These are phyloP conservation scores for Termitomyces sp. DNA, from an alignment of 768 basidiomycete species.

Conservation along the genomic window DNA sequence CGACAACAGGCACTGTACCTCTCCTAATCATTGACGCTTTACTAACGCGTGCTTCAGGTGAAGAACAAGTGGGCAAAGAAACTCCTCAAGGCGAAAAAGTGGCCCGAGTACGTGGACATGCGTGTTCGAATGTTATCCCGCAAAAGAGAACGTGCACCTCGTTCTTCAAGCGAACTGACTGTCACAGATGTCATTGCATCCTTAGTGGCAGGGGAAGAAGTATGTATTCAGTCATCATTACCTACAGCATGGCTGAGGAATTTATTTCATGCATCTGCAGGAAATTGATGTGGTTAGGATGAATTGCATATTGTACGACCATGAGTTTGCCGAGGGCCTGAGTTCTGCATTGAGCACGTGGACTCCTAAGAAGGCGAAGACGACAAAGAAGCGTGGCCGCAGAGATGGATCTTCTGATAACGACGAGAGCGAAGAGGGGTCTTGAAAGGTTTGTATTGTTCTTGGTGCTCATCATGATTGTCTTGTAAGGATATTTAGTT, in stretches of 20 bases:
- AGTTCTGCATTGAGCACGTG: background rate
- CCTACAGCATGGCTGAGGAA: too few relatives aligned
- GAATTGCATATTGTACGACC: slow-evolving; percentile 9
- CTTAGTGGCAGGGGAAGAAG: slow-evolving; percentile 13
- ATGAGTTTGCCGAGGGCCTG: slow-evolving; percentile 1
- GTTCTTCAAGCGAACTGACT: background rate
- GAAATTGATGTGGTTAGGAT: slow-evolving; percentile 9
- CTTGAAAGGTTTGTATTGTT: background rate
- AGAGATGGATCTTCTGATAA: background rate
- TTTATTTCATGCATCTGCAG: background rate
- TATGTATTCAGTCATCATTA: background rate
- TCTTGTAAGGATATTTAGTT: background rate
- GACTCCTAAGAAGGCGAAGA: background rate
- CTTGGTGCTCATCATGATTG: background rate
- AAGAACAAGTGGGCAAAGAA: slow-evolving; percentile 21
- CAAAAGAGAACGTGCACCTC: slow-evolving; percentile 6
- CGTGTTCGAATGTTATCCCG: slow-evolving; percentile 25
- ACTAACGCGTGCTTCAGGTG: slow-evolving; percentile 9
- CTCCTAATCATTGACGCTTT: background rate
- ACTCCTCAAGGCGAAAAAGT: slow-evolving; percentile 8
- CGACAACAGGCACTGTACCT: slow-evolving; percentile 7
- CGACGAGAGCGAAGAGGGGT: background rate
- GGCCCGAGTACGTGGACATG: slow-evolving; percentile 24
- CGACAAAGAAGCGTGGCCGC: background rate
- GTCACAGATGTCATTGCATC: slow-evolving; percentile 5